Evolutionary conservation across 495 filamentous ascomycete genomes (phyloP).

Genomic region (Oleoguttula mirabilis): DNA sequence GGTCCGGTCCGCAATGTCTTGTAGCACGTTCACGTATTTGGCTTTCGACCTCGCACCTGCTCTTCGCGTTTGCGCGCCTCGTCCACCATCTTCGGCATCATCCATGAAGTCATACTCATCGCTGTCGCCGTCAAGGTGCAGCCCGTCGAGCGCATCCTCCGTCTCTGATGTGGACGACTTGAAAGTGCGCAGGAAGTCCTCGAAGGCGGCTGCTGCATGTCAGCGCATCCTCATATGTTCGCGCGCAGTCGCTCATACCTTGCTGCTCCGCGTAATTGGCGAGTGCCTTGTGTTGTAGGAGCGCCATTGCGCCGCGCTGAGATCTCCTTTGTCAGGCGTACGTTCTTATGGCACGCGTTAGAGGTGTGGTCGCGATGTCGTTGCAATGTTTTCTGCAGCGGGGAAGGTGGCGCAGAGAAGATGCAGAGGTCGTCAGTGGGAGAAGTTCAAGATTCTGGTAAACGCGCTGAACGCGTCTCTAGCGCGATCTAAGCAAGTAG

Average conservation of each 20-base stretch:
- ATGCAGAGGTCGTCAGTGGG: no score
- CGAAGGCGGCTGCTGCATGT: conserved; percentile 54
- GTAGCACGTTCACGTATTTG: conserved; percentile 87
- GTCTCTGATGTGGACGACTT: conserved; percentile 70
- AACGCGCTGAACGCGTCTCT: no score
- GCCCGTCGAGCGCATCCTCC: conserved; percentile 62
- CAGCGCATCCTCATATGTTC: conserved; percentile 1
- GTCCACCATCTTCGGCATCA: conserved; percentile 54
- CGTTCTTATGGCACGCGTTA: no score
- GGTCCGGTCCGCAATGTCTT: conserved; percentile 72
- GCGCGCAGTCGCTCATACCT: conserved; percentile 36
- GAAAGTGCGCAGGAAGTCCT: conserved; percentile 76
- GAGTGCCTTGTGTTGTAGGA: conserved; percentile 57
- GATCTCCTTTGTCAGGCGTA: no score
- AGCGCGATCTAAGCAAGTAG: no score
- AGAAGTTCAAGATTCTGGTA: no score
- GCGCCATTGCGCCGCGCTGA: conserved; percentile 49
- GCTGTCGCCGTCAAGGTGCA: conserved; percentile 82
- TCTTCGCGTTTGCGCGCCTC: conserved; percentile 31
- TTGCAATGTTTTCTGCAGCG: no score
- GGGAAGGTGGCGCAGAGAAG: no score
- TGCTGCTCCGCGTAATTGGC: conserved; percentile 83
- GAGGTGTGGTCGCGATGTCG: no score
- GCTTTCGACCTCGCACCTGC: conserved; percentile 43
- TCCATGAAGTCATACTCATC: conserved; percentile 96